Evolutionary conservation across 148 eudicot species (phyloP), one percentile per base, ranked within the genome.

Genomic region (Chenopodium berlandieri): DNA sequence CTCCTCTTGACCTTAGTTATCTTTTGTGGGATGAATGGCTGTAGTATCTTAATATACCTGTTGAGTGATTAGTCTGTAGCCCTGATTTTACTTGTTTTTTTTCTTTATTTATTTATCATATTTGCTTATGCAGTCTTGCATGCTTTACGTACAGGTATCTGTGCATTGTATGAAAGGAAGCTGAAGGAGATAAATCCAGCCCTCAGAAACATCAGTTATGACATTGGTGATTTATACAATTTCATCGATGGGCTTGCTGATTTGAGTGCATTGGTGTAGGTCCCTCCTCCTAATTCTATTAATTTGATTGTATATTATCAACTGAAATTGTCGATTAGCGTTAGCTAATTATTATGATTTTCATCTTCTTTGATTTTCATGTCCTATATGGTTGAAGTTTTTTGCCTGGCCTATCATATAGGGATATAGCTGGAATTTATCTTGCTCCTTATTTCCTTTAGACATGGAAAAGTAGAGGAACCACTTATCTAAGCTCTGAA

Each of bases 231-330:
- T 89, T 89, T 96, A 44, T 96, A 94, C 87, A 96, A 96, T 76
- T 96, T 94, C 83, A 90, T 96, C 70, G 99, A 96, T 80, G 98
- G 99, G 82, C 93, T 96, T 58, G 87, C 90, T 14, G 99, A 96
- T 89, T 70, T 96, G 97, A 97, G 99, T 87, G 97, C 97, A 50
- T 82, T 94, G 85, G 95, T 97, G 99, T 97, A 89, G 54, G 82
- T 84, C 78, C 79, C 83, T 84, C 84, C 79, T 70, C 76, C 81
- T 87, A 14, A 30, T 72, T 60, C 20, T 46, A 58, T 64, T 46
- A 0, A 1, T 73, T 17, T 75, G 14, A 64, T 3, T 73, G 6
- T 11, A 22, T 40, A 40, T 31, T 64, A 48, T 34, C 4, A 34
- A 34, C 37, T 34, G 37, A 40, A 40, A 40, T 40, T 40, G 8